Base-by-base conservation (phyloP, 1,139 yeast species). In the Pichia sp. region DNA sequence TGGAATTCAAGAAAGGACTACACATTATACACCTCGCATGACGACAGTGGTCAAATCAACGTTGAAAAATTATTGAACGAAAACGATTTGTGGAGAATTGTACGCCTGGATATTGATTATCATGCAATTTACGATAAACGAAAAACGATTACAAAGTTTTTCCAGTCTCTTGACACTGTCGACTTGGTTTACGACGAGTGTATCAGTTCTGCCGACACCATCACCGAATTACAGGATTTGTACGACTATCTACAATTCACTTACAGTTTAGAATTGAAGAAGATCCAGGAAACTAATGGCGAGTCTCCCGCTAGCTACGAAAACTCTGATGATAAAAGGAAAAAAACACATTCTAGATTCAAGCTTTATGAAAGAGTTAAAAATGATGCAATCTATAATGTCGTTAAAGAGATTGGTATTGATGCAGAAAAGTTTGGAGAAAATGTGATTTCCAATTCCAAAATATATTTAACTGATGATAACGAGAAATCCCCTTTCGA, bases 1-100 rank as follows among this genome's bases (percentile, higher is more conserved):
- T 92, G 96, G 89, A 86, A 92, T 41, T 96, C 90, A 67, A 87
- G 98, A 68, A 87, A 95, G 70, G 98, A 93, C 70, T 90, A 87
- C 67, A 76, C 90, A 41, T 75, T 87, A 53, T 75, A 76, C 62
- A 79, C 88, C 34, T 64, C 67, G 10, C 61, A 64, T 26, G 43
- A 51, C 32, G 85, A 81, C 63, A 80, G 80, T 7, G 81, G 80
- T 49, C 71, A 69, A 48, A 74, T 75, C 51, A 72, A 70, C 34
- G 84, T 82, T 23, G 79, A 76, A 61, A 79, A 79, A 61, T 74
- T 85, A 50, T 71, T 86, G 54, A 79, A 75, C 54, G 97, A 90
- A 72, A 93, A 89, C 69, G 97, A 92, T 68, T 75, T 93, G 59
- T 95, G 99, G 99, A 81, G 93, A 67, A 85, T 92, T 60, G 86